Evolutionary conservation across 1,284 basidiomycete genomes (phyloP).

Genomic region (Crepidotus sp.): DNA sequence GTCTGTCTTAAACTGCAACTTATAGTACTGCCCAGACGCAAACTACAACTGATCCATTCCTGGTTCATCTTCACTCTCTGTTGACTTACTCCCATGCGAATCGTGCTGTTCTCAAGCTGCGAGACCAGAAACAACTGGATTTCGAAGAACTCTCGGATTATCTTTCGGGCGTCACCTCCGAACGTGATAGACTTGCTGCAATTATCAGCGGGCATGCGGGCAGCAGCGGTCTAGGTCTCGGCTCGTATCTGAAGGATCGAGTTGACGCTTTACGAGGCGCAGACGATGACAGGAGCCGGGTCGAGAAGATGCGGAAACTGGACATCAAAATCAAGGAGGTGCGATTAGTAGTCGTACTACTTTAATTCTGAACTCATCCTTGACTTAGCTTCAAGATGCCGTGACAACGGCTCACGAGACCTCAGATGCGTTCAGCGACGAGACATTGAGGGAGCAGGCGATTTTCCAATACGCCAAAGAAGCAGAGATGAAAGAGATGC

Average conservation of each 20-base stretch:
- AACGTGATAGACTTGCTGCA: slow-evolving; percentile 87
- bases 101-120: slow-evolving; percentile 82
- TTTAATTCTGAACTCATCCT: slow-evolving; percentile 10
- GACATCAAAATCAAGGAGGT: slow-evolving; percentile 95
- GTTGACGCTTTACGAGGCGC: slow-evolving; percentile 88
- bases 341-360: slow-evolving; percentile 20
- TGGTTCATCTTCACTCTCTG: slow-evolving; percentile 83
- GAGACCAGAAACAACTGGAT: slow-evolving; percentile 98
- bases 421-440: slow-evolving; percentile 89
- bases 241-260: slow-evolving; percentile 89
- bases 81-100: slow-evolving; percentile 86
- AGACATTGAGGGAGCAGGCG: slow-evolving; percentile 84
- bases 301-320: slow-evolving; percentile 87
- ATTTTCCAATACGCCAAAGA: slow-evolving; percentile 88
- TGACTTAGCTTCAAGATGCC: slow-evolving; percentile 80
- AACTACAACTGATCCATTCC: slow-evolving; percentile 79
- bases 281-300: slow-evolving; percentile 88
- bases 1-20: slow-evolving; percentile 4
- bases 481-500: slow-evolving; percentile 92
- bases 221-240: slow-evolving; percentile 73
- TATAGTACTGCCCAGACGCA: slow-evolving; percentile 49
- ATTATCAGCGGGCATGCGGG: slow-evolving; percentile 75
- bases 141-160: slow-evolving; percentile 98
- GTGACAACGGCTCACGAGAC: slow-evolving; percentile 93
- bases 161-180: slow-evolving; percentile 81